Base-by-base conservation (phyloP, 2,329 filamentous ascomycete genomes). In the Knoxdaviesia proteae region DNA sequence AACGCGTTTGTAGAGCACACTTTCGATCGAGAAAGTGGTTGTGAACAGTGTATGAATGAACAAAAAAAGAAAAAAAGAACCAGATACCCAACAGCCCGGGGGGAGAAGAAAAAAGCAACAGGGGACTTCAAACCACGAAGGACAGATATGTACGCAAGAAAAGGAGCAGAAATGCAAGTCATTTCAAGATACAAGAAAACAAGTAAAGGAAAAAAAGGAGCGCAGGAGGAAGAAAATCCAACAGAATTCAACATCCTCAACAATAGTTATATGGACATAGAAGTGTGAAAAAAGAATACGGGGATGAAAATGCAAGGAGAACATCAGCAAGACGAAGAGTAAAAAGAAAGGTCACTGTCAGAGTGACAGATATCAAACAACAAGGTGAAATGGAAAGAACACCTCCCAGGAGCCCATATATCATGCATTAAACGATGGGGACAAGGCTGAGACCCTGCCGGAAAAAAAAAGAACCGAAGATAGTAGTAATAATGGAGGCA, bases 251-350 rank as follows among this genome's bases (percentile, higher is more conserved):
- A 39, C 34, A 36, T 39, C 36, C 39, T 30, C 36, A 31, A 35
- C 6, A 39, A 29, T 34, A 44, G 33, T 39, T 20, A 20, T 20
- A 20, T 20, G 20, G 20, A 20, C 20, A 20, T 20, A 34, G 34
- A 34, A 20, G 20, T 32, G 9, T 39, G n/a, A 20, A 39, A 35
- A 41, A 38, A 37, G 32, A 34, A 39, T 30, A 44, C n/a, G 7
- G 20, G 45, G 41, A 48, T 39, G 35, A 46, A 33, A 45, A 42
- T 38, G 40, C 44, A 38, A 41, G 34, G 11, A 36, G 10, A 39
- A 38, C 31, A 32, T 38, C 34, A 20, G 34, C 36, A 40, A 44
- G 33, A 37, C 35, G 36, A 35, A 20, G 32, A 29, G 37, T 20
- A n/a, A 6, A 6, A 36, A 32, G 39, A 37, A 20, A 20, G 20